Evolutionary conservation across 192 early-diverging fungal genomes (phyloP).

Genomic region (Pecoramyces ruminantium): DNA sequence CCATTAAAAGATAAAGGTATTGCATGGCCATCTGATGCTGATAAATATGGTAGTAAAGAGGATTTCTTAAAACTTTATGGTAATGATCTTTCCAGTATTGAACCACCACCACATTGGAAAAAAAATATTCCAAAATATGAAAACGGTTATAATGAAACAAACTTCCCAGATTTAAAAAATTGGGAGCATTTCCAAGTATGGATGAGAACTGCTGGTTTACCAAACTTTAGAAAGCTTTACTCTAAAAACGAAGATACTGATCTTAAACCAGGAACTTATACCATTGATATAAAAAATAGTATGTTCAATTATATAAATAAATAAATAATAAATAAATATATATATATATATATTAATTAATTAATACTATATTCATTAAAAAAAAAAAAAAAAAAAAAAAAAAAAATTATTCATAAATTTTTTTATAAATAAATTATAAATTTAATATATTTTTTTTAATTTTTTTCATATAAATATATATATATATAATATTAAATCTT

Average conservation of each 20-base stretch:
- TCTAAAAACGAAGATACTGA: conserved; percentile 46
- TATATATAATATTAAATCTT: no score
- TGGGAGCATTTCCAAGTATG: conserved; percentile 90
- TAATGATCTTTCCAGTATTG: conserved; percentile 24
- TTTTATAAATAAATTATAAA: no score
- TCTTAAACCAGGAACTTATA: conserved; percentile 52
- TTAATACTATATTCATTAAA: background rate
- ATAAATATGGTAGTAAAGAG: conserved; percentile 33
- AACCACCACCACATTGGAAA: conserved; percentile 81
- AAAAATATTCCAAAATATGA: conserved; percentile 29
- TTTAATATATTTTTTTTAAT: no score
- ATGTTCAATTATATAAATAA: no score
- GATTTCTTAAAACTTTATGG: conserved; percentile 10
- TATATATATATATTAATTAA: conserved; percentile 1
- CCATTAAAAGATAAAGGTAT: conserved; percentile 51
- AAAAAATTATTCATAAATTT: no score
- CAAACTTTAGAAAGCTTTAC: conserved; percentile 91
- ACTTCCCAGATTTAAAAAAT: conserved; percentile 36
- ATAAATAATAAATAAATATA: no score
- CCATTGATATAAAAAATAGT: conserved; percentile 58
- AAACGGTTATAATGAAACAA: conserved; percentile 26
- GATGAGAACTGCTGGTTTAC: conserved; percentile 93
- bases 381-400: no score
- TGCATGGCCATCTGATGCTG: conserved; percentile 73
- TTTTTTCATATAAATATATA: no score